These are phyloP conservation scores for Lophiostoma macrostomum DNA, from an alignment of 495 filamentous ascomycete species.

Conservation along the genomic window DNA sequence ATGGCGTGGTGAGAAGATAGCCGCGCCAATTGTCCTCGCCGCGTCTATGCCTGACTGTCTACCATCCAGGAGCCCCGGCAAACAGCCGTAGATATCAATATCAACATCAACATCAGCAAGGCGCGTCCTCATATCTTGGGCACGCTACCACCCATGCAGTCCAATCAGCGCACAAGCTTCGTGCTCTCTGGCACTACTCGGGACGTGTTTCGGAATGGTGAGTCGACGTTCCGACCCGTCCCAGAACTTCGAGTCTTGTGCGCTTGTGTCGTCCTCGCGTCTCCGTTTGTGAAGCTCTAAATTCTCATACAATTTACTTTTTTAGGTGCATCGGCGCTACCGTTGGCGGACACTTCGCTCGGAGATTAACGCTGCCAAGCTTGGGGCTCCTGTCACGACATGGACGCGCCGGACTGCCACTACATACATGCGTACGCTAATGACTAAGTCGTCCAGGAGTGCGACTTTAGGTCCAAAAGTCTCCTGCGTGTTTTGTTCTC, in stretches of 20 bases:
- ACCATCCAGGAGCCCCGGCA: neutral
- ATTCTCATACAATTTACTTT: conserved; percentile 3
- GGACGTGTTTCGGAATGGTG: neutral
- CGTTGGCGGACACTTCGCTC: conserved; percentile 15
- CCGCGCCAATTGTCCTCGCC: neutral
- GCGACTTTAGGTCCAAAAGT: too few relatives aligned
- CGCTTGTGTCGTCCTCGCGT: too few relatives aligned
- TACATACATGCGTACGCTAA: too few relatives aligned
- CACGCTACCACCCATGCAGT: too few relatives aligned
- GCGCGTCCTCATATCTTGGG: too few relatives aligned
- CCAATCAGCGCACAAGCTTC: too few relatives aligned
- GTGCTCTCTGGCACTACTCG: neutral
- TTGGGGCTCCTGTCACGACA: neutral
- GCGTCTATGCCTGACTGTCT: neutral
- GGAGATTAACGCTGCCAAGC: conserved; percentile 14
- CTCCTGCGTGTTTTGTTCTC: neutral
- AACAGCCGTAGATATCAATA: neutral
- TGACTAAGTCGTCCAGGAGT: too few relatives aligned
- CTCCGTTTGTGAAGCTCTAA: neutral
- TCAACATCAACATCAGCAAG: neutral
- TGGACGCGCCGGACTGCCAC: too few relatives aligned
- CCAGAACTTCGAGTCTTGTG: too few relatives aligned
- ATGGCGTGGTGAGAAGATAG: neutral
- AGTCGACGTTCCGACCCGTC: neutral
- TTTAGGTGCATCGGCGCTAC: neutral